A percentile compares a stretch with the other conserved stretches of the same genome.
These are phyloP conservation scores for Trichosporon sp. DNA, from an alignment of 1,284 basidiomycete genomes.

Conservation along the genomic window DNA sequence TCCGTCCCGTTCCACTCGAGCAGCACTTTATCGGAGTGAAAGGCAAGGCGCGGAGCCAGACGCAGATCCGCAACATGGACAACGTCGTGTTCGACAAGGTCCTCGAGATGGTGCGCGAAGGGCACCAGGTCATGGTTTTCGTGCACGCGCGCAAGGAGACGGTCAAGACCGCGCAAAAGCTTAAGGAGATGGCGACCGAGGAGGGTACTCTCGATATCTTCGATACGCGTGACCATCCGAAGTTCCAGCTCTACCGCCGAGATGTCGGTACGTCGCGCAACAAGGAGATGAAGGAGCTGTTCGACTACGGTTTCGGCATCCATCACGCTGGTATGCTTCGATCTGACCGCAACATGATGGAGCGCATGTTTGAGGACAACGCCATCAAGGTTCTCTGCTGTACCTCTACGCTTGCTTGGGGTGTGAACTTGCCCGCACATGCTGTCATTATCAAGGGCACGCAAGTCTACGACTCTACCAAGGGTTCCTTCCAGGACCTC, in stretches of 20 bases:
- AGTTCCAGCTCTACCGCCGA: constrained; percentile 68
- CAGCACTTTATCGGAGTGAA: constrained; percentile 95
- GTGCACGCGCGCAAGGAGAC: constrained; percentile 98
- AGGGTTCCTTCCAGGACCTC: constrained; percentile 86
- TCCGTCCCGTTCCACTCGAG: constrained; percentile 92
- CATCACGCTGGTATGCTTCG: constrained; percentile 99
- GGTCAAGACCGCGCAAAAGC: constrained; percentile 81
- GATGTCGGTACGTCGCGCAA: constrained; percentile 75
- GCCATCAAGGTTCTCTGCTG: constrained; percentile 95
- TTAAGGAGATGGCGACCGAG: constrained; percentile 72
- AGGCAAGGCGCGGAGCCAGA: constrained; percentile 76
- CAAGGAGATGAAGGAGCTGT: constrained; percentile 94
- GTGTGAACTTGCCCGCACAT: constrained; percentile 97
- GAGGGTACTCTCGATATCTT: constrained; percentile 76
- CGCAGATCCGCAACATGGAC: constrained; percentile 83
- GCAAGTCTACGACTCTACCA: constrained; percentile 85
- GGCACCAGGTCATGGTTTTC: constrained; percentile 99
- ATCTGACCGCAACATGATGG: constrained; percentile 91
- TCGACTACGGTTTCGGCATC: constrained; percentile 90
- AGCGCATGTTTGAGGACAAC: constrained; percentile 85
- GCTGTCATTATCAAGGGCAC: constrained; percentile 99
- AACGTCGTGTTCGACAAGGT: constrained; percentile 82
- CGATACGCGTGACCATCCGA: constrained; percentile 71
- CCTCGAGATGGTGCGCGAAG: constrained; percentile 67
- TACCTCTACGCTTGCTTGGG: constrained; percentile 98